These are phyloP conservation scores for Mangifera indica DNA, from an alignment of 345 rosid species.

Conservation along the genomic window DNA sequence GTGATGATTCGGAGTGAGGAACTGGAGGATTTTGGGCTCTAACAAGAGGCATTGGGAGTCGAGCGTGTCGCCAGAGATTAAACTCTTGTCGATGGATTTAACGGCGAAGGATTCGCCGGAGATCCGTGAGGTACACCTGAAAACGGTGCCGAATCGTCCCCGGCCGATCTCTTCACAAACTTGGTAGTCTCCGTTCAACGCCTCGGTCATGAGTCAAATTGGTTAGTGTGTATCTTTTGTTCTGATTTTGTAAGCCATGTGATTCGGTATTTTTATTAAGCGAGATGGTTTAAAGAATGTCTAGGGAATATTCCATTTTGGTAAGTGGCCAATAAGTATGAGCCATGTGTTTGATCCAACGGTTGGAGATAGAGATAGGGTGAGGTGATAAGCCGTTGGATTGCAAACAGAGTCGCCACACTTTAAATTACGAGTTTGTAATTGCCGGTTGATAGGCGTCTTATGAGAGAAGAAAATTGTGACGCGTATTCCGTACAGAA, in stretches of 20 bases:
- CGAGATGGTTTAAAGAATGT: conserved; percentile 19
- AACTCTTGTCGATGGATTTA: conserved; percentile 54
- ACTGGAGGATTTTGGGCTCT: conserved; percentile 41
- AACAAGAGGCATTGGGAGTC: conserved; percentile 53
- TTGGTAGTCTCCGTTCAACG: conserved; percentile 42
- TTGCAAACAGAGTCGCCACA: not conserved
- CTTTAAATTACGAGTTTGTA: not conserved
- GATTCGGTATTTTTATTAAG: not conserved
- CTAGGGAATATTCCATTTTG: conserved; percentile 28
- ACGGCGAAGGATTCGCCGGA: conserved; percentile 48
- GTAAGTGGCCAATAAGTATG: not conserved
- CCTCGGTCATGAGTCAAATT: conserved; percentile 42
- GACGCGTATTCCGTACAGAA: conserved; percentile 22
- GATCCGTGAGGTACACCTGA: conserved; percentile 34
- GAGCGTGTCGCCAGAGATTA: conserved; percentile 54
- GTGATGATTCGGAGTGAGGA: conserved; percentile 42
- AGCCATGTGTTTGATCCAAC: conserved; percentile 19
- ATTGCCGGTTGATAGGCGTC: not conserved
- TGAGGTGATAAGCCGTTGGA: conserved; percentile 15
- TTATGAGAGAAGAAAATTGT: too few species aligned
- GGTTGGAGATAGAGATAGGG: conserved; percentile 3
- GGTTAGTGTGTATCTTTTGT: not conserved
- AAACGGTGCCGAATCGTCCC: conserved; percentile 64
- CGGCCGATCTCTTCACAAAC: conserved; percentile 59
- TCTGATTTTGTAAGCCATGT: not conserved